Base-by-base conservation (phyloP, 2,329 filamentous ascomycete genomes). In the Botrytis paeoniae region DNA sequence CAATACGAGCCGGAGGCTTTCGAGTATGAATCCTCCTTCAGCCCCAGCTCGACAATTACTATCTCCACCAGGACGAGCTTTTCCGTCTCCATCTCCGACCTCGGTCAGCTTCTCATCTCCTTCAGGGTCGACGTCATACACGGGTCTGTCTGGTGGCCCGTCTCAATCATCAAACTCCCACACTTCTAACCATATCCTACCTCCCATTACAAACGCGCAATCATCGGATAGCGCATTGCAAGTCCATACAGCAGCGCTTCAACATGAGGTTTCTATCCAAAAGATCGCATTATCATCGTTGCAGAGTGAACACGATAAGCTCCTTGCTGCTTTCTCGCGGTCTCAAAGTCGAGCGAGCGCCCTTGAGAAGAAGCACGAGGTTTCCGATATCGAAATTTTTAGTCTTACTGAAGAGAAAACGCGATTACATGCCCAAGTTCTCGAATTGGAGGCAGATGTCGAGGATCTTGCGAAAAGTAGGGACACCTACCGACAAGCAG, bases 261-360 rank as follows among this genome's bases (percentile, higher is more conserved):
- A 88, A 75, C 86, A 87, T 76, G 85, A 88, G 77, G 82, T 88
- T 54, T 86, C 84, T 25, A 81, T 87, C 73, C 87, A 88, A 75
- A 85, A 86, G 7, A 80, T 87, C 29, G 84, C 84, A 20, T 82
- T 87, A 35, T 84, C 86, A 74, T 86, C 85, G 1, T 80, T 88
- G 10, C 86, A 87, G 76, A 82, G 82, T n/a, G 86, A 88, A 78
- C 86, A 89, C 76, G 83, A 87, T 70, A 83, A 82, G 63, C 81
- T 88, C 6, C 82, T 88, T 5, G 83, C 86, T 32, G 87, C 85
- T 39, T 84, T 86, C 35, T 84, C 86, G 45, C 82, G 85, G 8
- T 85, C 86, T 74, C 83, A 85, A 64, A 83, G 82, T 22, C 85
- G 85, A 75, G 85, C 83, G 61, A 83, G 83, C 60, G 83, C 86